phyloP scores from a whole-genome alignment of 805 yeast genomes.

The Zygosaccharomyces bailii region DNA sequence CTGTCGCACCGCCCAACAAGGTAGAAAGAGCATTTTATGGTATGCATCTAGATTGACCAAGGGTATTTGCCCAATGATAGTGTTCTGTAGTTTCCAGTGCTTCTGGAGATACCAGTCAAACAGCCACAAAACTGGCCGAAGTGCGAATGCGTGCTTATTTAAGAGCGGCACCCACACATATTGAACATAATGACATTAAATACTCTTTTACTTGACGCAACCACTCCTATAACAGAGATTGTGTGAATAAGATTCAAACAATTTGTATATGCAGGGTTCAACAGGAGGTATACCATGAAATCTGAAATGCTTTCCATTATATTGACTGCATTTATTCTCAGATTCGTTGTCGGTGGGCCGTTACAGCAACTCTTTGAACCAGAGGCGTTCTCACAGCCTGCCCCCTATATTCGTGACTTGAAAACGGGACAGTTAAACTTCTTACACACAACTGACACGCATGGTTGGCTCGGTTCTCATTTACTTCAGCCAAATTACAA shows the following conservation, averaged over 20 bases:
- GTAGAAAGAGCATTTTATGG: too few relatives aligned
- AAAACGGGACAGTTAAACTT: constrained; percentile 74
- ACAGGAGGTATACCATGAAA: background rate
- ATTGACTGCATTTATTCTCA: background rate
- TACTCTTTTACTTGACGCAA: too few relatives aligned
- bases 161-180: constrained; percentile 5
- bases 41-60: too few relatives aligned
- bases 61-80: too few relatives aligned
- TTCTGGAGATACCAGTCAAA: too few relatives aligned
- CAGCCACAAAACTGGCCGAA: too few relatives aligned
- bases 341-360: background rate
- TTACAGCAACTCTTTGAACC: constrained; percentile 13
- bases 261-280: too few relatives aligned
- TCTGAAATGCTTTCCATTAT: background rate
- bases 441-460: constrained; percentile 94
- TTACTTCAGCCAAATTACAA: constrained; percentile 68
- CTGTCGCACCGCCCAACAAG: too few relatives aligned
- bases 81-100: too few relatives aligned
- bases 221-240: too few relatives aligned
- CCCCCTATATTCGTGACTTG: constrained; percentile 42
- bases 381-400: constrained; percentile 1
- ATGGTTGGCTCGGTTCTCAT: constrained; percentile 96
- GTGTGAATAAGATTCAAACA: too few relatives aligned
- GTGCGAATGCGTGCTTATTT: background rate
- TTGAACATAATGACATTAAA: background rate